These are phyloP conservation scores for Sophora flavescens DNA, from an alignment of 306 rosid species.

Conservation along the genomic window DNA sequence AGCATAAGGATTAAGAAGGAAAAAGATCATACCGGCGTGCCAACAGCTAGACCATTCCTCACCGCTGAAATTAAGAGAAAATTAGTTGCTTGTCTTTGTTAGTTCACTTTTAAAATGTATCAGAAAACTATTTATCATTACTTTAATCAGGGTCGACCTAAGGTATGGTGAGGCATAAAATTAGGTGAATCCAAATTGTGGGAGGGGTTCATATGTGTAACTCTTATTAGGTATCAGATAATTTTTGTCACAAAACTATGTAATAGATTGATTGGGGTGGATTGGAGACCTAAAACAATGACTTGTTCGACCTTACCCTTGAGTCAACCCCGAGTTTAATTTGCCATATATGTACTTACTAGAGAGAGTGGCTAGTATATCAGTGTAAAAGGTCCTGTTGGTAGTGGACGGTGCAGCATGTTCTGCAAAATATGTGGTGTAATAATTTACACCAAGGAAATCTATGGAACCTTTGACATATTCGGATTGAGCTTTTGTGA, in stretches of 20 bases:
- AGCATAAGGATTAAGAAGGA: not conserved
- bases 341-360: slow-evolving; percentile 45
- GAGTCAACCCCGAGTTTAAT: too few species aligned
- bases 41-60: slow-evolving; percentile 35
- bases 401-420: slow-evolving; percentile 22
- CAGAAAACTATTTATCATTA: not conserved
- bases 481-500: slow-evolving; percentile 48
- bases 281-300: too few species aligned
- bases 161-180: too few species aligned
- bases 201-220: too few species aligned
- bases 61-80: slow-evolving; percentile 32
- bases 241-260: too few species aligned
- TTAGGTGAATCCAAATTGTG: too few species aligned
- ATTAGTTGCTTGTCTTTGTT: slow-evolving; percentile 1
- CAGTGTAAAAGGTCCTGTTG: slow-evolving; percentile 51
- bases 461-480: slow-evolving; percentile 55
- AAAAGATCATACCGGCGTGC: slow-evolving; percentile 34
- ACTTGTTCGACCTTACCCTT: too few species aligned
- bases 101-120: not conserved
- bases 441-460: slow-evolving; percentile 76
- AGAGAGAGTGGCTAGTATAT: slow-evolving; percentile 43
- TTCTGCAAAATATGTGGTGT: slow-evolving; percentile 56
- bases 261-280: too few species aligned
- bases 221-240: too few species aligned
- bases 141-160: too few species aligned